Evolutionary conservation across 148 eudicot species (phyloP).

Genomic region (Gaultheria prostrata): DNA sequence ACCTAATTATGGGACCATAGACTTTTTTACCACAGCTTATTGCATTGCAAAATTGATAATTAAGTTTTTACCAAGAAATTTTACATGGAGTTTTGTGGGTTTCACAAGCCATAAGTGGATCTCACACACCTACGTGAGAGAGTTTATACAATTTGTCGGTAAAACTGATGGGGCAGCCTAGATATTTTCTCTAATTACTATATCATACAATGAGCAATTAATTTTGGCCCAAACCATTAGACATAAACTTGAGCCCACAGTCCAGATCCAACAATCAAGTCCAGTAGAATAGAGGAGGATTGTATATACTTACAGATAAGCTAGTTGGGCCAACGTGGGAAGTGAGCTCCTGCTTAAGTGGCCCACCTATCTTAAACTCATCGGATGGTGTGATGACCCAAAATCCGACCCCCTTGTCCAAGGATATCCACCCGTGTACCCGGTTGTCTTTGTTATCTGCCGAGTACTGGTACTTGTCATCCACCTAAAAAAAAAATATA

Average conservation of each 20-base stretch:
- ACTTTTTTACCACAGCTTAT: too few relatives aligned
- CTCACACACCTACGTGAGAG: too few relatives aligned
- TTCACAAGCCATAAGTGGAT: too few relatives aligned
- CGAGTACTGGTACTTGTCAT: slow-evolving; percentile 79
- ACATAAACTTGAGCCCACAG: background rate
- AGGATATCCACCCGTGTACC: slow-evolving; percentile 72
- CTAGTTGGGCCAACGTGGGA: slow-evolving; percentile 74
- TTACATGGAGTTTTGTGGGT: too few relatives aligned
- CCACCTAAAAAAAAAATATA: slow-evolving; percentile 45
- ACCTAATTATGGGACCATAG: too few relatives aligned
- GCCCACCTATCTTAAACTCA: slow-evolving; percentile 71
- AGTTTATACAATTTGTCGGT: too few relatives aligned
- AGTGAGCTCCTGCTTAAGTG: slow-evolving; percentile 78
- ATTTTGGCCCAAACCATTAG: background rate
- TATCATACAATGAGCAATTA: background rate
- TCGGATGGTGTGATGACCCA: slow-evolving; percentile 80
- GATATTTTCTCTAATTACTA: too few relatives aligned
- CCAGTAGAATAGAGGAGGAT: background rate
- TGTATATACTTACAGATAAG: slow-evolving; percentile 56
- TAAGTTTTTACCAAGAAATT: too few relatives aligned
- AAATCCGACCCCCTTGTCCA: slow-evolving; percentile 44
- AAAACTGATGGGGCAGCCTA: too few relatives aligned
- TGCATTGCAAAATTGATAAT: too few relatives aligned
- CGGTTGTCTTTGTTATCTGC: slow-evolving; percentile 56
- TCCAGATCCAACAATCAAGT: background rate